A percentile compares a stretch with the other conserved stretches of the same genome.
These are phyloP conservation scores for Neophaeococcomyces aloes DNA, from an alignment of 2,329 filamentous ascomycete species.

Conservation along the genomic window DNA sequence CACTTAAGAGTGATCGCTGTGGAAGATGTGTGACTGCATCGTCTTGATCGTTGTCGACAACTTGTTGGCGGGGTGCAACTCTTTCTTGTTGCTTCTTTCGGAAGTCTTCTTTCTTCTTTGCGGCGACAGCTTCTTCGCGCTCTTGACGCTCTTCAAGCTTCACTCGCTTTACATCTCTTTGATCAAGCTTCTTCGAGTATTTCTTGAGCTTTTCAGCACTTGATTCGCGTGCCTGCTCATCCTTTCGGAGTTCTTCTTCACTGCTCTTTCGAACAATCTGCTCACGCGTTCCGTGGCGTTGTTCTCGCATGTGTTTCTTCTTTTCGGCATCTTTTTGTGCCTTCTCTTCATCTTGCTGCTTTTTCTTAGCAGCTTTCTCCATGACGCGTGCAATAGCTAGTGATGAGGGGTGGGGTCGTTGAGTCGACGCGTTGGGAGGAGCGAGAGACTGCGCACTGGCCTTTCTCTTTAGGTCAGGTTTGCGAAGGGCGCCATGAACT, in stretches of 20 bases:
- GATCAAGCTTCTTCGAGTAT: constrained; percentile 42
- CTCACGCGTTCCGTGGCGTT: constrained; percentile 53
- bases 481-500: constrained; percentile 40
- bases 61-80: no score
- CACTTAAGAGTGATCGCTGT: constrained; percentile 58
- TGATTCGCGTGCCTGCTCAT: constrained; percentile 37
- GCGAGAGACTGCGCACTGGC: constrained; percentile 57
- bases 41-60: no score
- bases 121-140: constrained; percentile 4
- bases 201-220: constrained; percentile 58
- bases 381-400: not conserved
- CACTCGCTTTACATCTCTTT: constrained; percentile 35
- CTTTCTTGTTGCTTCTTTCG: constrained; percentile 3
- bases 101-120: constrained; percentile 3
- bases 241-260: constrained; percentile 49
- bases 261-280: constrained; percentile 54
- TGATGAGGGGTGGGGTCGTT: not conserved
- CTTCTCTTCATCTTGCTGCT: constrained; percentile 70
- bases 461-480: constrained; percentile 47
- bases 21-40: constrained; percentile 38
- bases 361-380: constrained; percentile 57
- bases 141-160: constrained; percentile 23
- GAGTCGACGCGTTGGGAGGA: constrained; percentile 21
- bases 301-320: constrained; percentile 71
- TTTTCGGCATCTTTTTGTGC: constrained; percentile 68